Base-by-base conservation (phyloP, 306 rosid species). In the Gillenia trifoliata region DNA sequence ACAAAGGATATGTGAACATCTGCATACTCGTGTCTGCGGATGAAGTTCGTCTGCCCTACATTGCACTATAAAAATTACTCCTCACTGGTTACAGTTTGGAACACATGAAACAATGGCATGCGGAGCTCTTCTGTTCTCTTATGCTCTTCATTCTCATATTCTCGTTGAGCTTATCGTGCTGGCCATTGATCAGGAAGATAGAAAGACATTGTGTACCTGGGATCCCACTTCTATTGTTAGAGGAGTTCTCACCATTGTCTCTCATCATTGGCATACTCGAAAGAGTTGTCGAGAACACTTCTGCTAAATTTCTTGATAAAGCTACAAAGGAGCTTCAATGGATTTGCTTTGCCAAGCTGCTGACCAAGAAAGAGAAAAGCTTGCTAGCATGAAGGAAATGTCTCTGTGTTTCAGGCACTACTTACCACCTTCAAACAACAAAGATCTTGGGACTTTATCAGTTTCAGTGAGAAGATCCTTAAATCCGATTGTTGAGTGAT, bases 391-490 rank as follows among this genome's bases (percentile, higher is more conserved):
- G 85, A 67, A 80, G 20, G 82, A 70, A 26, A 85, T 82, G 76
- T 82, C 0, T 83, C 86, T 49, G 71, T 83, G 2, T 82, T 87
- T 61, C 78, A 70, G 0, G 83, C 64, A 76, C 28, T 49, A 75
- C 23, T 15, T 54, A 47, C 3, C 69, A 66, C 1, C 43, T 67
- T 7, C 88, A 84, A 4, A 82, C 86, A 1, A 87, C 90, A 69
- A n/a, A 87, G 86, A 11, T 87, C 88, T 11, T 87, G 90, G 86
- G 85, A 84, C 30, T 84, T 83, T 67, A 71, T 86, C 5, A 81
- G 88, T 3, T 66, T 81, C 29, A 4, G 30, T 5, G 49, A 71
- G 9, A 31, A 62, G 11, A 61, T 52, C 17, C 12, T 13, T 82
- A 68, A 30, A 64, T 6, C 12, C 22, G 2, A 13, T 38, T 0